Conservation (phyloP, 2,329 filamentous ascomycete species). For the Penicillium sp. region DNA sequence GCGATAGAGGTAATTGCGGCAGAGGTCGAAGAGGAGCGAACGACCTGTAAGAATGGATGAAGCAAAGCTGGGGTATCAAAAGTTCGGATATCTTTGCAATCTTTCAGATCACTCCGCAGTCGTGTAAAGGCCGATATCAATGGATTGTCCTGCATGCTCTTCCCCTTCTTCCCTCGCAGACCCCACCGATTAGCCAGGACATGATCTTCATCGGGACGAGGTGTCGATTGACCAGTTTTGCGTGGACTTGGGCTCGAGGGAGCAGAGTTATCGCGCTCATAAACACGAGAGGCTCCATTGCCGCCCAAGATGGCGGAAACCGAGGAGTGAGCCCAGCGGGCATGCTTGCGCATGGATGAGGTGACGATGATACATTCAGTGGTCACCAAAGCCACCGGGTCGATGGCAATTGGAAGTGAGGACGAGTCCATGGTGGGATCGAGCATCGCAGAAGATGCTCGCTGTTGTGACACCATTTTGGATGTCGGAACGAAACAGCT, state of each 20-base stretch:
- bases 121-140: constrained; percentile 93
- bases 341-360: constrained; percentile 96
- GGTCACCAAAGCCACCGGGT: constrained; percentile 88
- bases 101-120: constrained; percentile 81
- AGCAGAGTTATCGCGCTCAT: constrained; percentile 45
- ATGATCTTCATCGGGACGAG: constrained; percentile 41
- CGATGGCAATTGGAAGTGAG: constrained; percentile 74
- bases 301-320: constrained; percentile 94
- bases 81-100: constrained; percentile 81
- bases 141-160: constrained; percentile 96
- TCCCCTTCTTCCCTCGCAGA: constrained; percentile 88
- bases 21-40: constrained; percentile 92
- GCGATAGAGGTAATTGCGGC: constrained; percentile 95
- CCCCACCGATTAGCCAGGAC: constrained; percentile 82
- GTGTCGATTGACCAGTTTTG: constrained; percentile 23
- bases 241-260: constrained; percentile 38
- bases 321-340: constrained; percentile 91
- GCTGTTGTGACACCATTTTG: constrained; percentile 24
- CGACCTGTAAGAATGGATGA: constrained; percentile 93
- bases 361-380: constrained; percentile 99
- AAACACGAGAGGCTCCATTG: constrained; percentile 49
- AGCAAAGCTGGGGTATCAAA: constrained; percentile 90
- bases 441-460: constrained; percentile 25
- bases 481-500: constrained; percentile 27
- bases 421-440: constrained; percentile 33